Base-by-base conservation (phyloP, 805 yeast genomes). In the Candida gorgasii region DNA sequence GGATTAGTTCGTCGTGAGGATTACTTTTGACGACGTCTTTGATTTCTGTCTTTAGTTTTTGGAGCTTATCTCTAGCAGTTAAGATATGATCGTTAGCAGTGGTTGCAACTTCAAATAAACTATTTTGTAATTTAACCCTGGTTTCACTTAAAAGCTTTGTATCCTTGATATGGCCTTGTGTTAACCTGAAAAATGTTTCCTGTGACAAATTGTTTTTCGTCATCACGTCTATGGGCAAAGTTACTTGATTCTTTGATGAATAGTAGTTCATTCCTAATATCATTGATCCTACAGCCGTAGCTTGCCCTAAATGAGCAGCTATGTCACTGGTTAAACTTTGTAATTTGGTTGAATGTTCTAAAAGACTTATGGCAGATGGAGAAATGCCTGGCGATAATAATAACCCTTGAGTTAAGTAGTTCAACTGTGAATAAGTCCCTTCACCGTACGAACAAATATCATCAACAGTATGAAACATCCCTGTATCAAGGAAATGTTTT, bases 271-370 rank as follows among this genome's bases (percentile, higher is more conserved):
- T 56, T 0, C 85, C 86, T 39, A 84, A 64, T 11, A 88, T 69
- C 61, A 78, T 70, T 2, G 84, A 73, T 1, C 88, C 81, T 9
- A 88, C 70, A 0, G 89, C 82, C 0, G 84, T 77, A 1, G 93
- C 86, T 59, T 88, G 95, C 5, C 96, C 96, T 28, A 88, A 63
- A 61, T 87, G 95, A 0, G 95, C 93, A 8, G 80, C 75, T 8
- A 83, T 75, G 46, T 84, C 87, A 24, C 80, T 72, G 7, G 80
- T 63, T 4, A 58, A 50, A 13, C 61, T 60, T 45, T 74, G 78
- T n/a, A 80, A 55, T 5, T 47, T 48, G 0, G 72, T 62, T 33
- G 79, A 72, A 17, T 62, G 55, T 45, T 76, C 79, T 24, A 84
- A 58, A 23, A 80, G 54, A 30, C 62, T 57, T 11, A 76, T 70